Evolutionary conservation across 1,139 yeast genomes (phyloP), one percentile per base, ranked within the genome.

Genomic region (Suzukiozyma palmioleophila): DNA sequence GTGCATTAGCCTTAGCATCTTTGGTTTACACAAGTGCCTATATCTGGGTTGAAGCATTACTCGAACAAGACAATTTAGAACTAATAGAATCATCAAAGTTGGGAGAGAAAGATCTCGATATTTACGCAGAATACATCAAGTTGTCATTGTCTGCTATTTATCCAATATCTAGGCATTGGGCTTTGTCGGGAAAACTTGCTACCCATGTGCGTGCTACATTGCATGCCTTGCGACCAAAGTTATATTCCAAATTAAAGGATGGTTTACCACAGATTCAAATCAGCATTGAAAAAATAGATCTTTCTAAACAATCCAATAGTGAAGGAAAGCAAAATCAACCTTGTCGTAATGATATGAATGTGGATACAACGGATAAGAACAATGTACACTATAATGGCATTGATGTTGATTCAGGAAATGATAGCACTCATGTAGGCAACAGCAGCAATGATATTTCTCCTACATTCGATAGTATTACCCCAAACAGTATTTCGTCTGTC

Each of bases 1-100:
- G 79, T 47, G 70, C 77, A 0, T 56, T 74, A 39, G 79, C 79
- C 2, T 69, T 73, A 49, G 67, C 77, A 0, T 66, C 74, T 3
- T 52, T 74, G 35, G 76, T 73, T 14, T 77, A 73, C 52, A 50
- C 73, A 9, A 71, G 76, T 40, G 74, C 78, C 0, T 73, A 69
- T 46, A 57, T 74, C 2, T 74, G 79, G 79, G 63, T 63, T 16
- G 72, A 67, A 38, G 59, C 67, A 1, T 43, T 47, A 3, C 28
- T 44, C 12, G 42, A 41, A 14, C 36, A 37, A 24, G 48, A 43
- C 31, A 30, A 37, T 7, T n/a, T 30, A 15, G 41, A 56, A 33
- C 39, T 42, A 15, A 18, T 26, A 9, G 32, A 39, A 12, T 12
- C 38, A 25, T 33, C 36, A 12, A 48, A 45, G 6, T 52, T 53